phyloP scores from a whole-genome alignment of 495 filamentous ascomycete species.

The Podospora sp. region DNA sequence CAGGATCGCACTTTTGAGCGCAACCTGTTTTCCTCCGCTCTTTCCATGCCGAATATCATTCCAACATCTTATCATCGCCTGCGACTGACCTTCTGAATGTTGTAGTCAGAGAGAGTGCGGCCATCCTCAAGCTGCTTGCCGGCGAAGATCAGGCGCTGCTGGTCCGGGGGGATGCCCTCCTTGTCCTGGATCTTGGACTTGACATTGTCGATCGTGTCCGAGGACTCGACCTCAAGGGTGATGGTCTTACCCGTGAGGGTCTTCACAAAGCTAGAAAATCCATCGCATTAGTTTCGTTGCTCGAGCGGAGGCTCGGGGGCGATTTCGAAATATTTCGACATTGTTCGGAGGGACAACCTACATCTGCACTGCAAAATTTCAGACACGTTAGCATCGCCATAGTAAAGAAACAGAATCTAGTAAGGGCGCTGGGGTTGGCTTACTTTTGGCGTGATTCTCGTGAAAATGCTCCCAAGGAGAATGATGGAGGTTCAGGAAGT shows the following conservation, averaged over 20 bases:
- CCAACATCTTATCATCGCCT: background rate
- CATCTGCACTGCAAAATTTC: conserved; percentile 70
- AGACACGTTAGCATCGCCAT: conserved; percentile 27
- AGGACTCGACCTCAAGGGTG: conserved; percentile 99
- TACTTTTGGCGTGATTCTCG: conserved; percentile 47
- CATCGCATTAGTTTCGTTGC: conserved; percentile 42
- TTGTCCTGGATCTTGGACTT: conserved; percentile 99
- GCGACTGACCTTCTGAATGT: conserved; percentile 94
- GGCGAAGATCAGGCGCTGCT: conserved; percentile 99
- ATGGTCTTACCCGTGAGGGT: conserved; percentile 99
- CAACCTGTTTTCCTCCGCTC: conserved; percentile 1
- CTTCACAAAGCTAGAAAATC: conserved; percentile 82
- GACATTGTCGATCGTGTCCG: conserved; percentile 98
- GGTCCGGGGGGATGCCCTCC: conserved; percentile 98
- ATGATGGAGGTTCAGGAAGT: conserved; percentile 36
- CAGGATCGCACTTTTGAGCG: background rate
- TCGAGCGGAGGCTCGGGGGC: background rate
- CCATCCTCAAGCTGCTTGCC: conserved; percentile 99
- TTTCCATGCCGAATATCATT: background rate
- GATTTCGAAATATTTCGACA: conserved; percentile 3
- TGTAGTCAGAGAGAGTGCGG: conserved; percentile 97
- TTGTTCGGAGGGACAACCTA: conserved; percentile 48
- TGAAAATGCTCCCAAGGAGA: conserved; percentile 27
- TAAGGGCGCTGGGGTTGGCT: conserved; percentile 19
- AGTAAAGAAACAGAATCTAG: background rate